Conservation (phyloP, 1,284 basidiomycete species). For the Ustilago tritici region DNA sequence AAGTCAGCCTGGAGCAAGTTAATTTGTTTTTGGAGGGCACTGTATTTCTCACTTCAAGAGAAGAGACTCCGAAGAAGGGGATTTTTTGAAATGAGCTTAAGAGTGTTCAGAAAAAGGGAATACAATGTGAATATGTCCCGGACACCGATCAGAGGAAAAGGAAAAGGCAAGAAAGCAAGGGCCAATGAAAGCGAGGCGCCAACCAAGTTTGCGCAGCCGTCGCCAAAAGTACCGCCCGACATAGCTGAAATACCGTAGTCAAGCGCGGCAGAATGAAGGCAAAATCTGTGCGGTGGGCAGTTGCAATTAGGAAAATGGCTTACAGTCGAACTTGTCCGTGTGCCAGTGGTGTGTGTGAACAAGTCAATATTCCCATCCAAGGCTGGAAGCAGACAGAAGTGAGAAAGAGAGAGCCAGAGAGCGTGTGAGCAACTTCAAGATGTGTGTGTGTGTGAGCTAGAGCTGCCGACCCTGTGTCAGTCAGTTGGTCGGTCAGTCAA, state of each 20-base stretch:
- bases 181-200: background rate
- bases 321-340: constrained; percentile 3
- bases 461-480: constrained; percentile 29
- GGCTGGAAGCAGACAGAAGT: background rate
- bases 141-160: constrained; percentile 11
- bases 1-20: no score
- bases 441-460: background rate
- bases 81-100: background rate
- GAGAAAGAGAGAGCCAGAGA: background rate
- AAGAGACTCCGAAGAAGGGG: no score
- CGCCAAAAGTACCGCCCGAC: background rate
- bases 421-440: constrained; percentile 4
- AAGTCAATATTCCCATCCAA: background rate
- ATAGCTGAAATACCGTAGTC: constrained; percentile 5
- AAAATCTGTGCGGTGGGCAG: constrained; percentile 2
- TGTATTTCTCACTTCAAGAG: no score
- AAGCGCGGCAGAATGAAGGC: background rate
- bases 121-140: background rate
- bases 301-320: background rate
- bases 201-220: background rate
- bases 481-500: constrained; percentile 20
- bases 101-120: background rate
- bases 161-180: constrained; percentile 3
- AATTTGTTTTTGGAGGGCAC: no score
- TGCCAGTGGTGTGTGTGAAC: background rate